Base-by-base conservation (phyloP, 305 asterid genomes). In the Rubia peregrina region DNA sequence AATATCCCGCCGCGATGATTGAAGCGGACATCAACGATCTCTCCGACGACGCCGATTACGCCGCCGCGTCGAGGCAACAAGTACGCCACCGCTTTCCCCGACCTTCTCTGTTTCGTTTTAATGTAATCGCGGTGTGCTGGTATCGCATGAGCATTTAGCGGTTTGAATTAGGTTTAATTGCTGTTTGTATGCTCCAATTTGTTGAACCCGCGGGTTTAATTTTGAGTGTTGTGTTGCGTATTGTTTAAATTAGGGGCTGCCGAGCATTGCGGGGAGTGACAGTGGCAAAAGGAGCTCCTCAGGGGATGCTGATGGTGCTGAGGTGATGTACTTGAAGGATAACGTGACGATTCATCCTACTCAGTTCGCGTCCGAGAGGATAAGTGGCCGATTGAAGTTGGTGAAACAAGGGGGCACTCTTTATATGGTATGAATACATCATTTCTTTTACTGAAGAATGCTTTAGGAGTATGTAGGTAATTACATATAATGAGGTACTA, bases 301-400 rank as follows among this genome's bases (percentile, higher is more conserved):
- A 33, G 86, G 82, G 78, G 98, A 90, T 21, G 80, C 90, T 60
- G 90, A 86, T 13, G 95, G 92, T 51, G 85, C 87, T 3, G 98
- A 92, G 78, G 72, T 87, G 44, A 89, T 95, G 46, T 95, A 85
- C 80, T 75, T 80, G 71, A 95, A 95, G 83, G 99, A 95, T 81
- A 87, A 95, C 74, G 99, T 95, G 83, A 72, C 97, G 22, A 87
- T 95, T 83, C 99, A 92, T 82, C 98, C 97, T 3, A 83, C 96
- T 59, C 98, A 95, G 82, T 83, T 76, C 13, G 97, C 92, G 41
- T 83, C 96, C 14, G 98, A 95, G 84, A 83, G 98, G 83, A 92
- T 95, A 76, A 82, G 99, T 69, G 99, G 99, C 63, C 88, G 99
- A 46, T 85, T 95, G 91, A 95, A 85, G 95, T 83, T 95, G 89